Evolutionary conservation across 495 filamentous ascomycete species (phyloP), one percentile per base, ranked within the genome.

Genomic region (Talaromyces trachyspermus): DNA sequence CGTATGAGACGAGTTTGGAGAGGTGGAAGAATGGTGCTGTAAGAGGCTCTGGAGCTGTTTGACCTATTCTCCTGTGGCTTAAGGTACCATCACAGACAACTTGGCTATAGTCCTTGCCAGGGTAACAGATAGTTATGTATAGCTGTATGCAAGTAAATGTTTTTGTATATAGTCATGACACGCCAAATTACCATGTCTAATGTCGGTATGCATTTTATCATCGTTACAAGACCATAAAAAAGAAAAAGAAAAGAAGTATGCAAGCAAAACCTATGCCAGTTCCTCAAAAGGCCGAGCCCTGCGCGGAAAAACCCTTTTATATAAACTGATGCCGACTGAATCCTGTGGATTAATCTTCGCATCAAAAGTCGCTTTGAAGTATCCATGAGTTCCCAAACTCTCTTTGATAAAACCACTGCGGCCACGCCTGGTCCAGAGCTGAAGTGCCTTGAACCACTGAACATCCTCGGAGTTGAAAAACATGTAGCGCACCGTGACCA

Each of bases 291-390:
- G 61, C 52, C 59, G 68, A 6, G 89, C 79, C 51, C 66, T 73
- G 45, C 86, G 76, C 14, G 90, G 90, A 80, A 86, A 96, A 35
- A 95, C 84, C 36, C 90, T 72, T 80, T 96, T 96, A 65, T 94
- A 95, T 62, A 96, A 59, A 74, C 85, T 90, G 51, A 97, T 85
- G 27, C 87, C 94, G 30, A 98, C 80, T 4, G 88, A 79, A 63
- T 98, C 92, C 65, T 94, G 85, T 4, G 92, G 89, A 66, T 95
- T 95, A 62, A 97, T 88, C 61, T 82, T 86, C 19, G 83, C 88
- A 65, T 98, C 94, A 70, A 98, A 98, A 17, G 85, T 95, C 5
- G 90, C 91, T 78, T 98, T 98, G 74, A 97, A 97, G 71, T 97
- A 98, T 40, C 92, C 92, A 68, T 98, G 92, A 22, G 92, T 98